These are phyloP conservation scores for Phanerochaete carnosa DNA, from an alignment of 768 basidiomycete species.

Conservation along the genomic window DNA sequence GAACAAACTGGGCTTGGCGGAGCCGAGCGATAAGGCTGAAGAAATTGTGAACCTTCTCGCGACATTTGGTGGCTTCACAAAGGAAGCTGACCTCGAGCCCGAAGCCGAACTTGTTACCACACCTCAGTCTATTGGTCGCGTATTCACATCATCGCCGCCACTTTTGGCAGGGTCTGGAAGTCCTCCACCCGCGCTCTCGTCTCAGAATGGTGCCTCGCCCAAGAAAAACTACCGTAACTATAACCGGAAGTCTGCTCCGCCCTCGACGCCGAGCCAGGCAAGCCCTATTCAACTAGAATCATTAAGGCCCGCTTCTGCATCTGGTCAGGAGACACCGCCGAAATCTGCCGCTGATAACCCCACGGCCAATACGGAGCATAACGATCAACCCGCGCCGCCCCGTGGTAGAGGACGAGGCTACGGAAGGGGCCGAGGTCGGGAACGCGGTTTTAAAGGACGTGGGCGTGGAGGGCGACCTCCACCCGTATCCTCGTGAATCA, in stretches of 20 bases:
- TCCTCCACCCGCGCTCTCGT: background rate
- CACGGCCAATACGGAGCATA: background rate
- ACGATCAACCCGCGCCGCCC: background rate
- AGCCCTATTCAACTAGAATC: background rate
- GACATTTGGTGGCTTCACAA: constrained; percentile 7
- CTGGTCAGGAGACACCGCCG: background rate
- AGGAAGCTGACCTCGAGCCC: background rate
- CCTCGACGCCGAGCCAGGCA: background rate
- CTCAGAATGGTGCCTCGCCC: background rate
- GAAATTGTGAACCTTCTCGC: constrained; percentile 10
- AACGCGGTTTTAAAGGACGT: constrained; percentile 5
- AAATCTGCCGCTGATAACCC: background rate
- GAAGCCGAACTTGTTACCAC: background rate
- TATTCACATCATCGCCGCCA: background rate
- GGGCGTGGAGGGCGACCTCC: background rate
- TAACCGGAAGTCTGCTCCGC: background rate
- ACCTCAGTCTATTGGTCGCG: background rate
- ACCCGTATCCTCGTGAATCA: background rate
- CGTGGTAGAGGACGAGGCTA: constrained; percentile 4
- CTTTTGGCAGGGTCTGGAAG: background rate
- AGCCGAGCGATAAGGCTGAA: background rate
- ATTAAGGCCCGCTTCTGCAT: no score
- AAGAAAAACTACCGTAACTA: background rate
- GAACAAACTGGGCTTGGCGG: background rate
- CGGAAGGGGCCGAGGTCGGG: constrained; percentile 12